Percentiles rank a stretch among this genome's conserved stretches.
These are phyloP conservation scores for Phalaenopsis aphrodite DNA, from an alignment of 106 monocot species.

Conservation along the genomic window DNA sequence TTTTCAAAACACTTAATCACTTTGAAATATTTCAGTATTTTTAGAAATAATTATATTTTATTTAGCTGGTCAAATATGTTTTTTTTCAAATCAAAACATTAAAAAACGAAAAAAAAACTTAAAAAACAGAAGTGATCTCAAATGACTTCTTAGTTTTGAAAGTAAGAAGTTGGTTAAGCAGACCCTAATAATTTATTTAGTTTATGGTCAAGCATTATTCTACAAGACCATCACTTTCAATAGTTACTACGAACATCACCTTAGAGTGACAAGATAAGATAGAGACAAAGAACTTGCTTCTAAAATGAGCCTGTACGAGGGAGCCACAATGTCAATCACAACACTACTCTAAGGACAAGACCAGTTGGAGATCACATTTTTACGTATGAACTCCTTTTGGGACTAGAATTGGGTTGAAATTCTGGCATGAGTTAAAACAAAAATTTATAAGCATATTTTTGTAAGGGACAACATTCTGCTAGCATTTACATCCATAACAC, in stretches of 20 bases:
- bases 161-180: conserved; percentile 1
- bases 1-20: too few species aligned
- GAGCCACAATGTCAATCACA: conserved; percentile 59
- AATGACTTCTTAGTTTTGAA: neutral
- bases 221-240: conserved; percentile 50
- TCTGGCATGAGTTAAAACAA: conserved; percentile 21
- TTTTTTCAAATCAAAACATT: too few species aligned
- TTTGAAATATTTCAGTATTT: too few species aligned
- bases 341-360: conserved; percentile 69
- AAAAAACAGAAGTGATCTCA: too few species aligned
- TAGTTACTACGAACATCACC: conserved; percentile 22
- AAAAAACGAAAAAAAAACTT: too few species aligned
- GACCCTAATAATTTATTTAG: conserved; percentile 57
- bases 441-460: conserved; percentile 1
- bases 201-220: conserved; percentile 50
- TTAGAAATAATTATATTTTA: too few species aligned
- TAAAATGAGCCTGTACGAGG: conserved; percentile 55
- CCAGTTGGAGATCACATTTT: conserved; percentile 26
- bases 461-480: neutral
- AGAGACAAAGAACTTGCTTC: conserved; percentile 60
- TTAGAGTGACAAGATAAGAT: conserved; percentile 6
- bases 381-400: neutral
- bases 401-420: conserved; percentile 15
- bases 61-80: too few species aligned
- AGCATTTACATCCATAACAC: too few species aligned